phyloP scores from a whole-genome alignment of 495 filamentous ascomycete genomes.

The Penicillium cosmopolitanum region DNA sequence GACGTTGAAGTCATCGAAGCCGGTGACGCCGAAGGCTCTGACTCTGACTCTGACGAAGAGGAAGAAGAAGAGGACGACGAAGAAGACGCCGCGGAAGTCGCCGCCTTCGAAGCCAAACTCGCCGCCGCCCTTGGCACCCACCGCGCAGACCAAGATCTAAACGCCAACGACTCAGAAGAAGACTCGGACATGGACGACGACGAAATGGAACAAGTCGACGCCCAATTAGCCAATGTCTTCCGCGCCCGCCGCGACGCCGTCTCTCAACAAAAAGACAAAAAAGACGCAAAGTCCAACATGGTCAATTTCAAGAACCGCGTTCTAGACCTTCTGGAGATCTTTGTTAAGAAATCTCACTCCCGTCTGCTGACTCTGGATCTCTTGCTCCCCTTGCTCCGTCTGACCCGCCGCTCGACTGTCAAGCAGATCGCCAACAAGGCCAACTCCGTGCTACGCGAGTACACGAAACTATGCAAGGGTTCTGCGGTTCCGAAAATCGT shows the following conservation, averaged over 20 bases:
- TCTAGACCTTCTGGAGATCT: conserved; percentile 84
- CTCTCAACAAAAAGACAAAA: conserved; percentile 77
- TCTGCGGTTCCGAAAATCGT: conserved; percentile 48
- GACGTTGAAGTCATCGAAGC: conserved; percentile 36
- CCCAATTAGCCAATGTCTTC: conserved; percentile 81
- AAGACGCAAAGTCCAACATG: conserved; percentile 85
- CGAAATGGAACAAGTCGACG: conserved; percentile 91
- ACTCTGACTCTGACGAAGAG: conserved; percentile 30
- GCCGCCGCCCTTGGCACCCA: conserved; percentile 71
- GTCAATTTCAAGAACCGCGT: conserved; percentile 94
- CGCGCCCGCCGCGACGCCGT: conserved; percentile 63
- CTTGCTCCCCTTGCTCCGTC: conserved; percentile 65
- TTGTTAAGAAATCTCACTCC: conserved; percentile 75
- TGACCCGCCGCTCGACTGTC: conserved; percentile 63
- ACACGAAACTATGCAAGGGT: conserved; percentile 70
- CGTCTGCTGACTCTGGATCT: conserved; percentile 68
- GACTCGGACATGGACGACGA: conserved; percentile 90
- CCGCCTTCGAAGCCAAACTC: conserved; percentile 76
- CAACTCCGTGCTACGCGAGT: conserved; percentile 65
- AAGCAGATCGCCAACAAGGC: conserved; percentile 77
- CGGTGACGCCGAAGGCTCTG: conserved; percentile 34
- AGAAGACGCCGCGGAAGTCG: conserved; percentile 55
- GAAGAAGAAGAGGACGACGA: conserved; percentile 39
- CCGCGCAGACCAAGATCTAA: conserved; percentile 56
- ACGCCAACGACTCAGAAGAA: conserved; percentile 59